Base-by-base conservation (phyloP, 768 basidiomycete genomes). In the Pisolithus microcarpus region DNA sequence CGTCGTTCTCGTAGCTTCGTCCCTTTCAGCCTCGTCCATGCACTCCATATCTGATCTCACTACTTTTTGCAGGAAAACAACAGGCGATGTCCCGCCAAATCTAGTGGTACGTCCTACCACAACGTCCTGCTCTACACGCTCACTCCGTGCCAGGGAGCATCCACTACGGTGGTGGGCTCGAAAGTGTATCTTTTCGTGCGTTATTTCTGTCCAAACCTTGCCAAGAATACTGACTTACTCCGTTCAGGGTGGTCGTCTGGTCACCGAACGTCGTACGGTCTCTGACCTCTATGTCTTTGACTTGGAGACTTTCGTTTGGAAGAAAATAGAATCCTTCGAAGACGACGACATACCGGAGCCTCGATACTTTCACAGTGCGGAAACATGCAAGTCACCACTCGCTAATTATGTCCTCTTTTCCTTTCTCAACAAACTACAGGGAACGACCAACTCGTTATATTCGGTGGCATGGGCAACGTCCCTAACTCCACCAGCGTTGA, bases 311-410 rank as follows among this genome's bases (percentile, higher is more conserved):
- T 85, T 87, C 61, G 69, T 73, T 10, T 99, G 96, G 96, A 78
- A 85, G 58, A 82, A 75, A 62, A 63, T 93, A 8, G 67, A 70
- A 1, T 73, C 79, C 16, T 73, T 72, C 48, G 71, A 76, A 1
- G 85, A 84, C 50, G 86, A 88, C 58, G 77, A 83, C 45, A 71
- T 84, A 9, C 93, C 95, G 0, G 75, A 80, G 43, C 79, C 92
- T 23, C 82, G 96, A 38, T 99, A 99, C 66, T 99, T 99, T 64
- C 96, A 99, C 69, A 91, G 87, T 54, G 80, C 90, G 11, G 92
- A 96, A 69, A 70, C 83, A 51, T 95, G 88, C 84, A 65, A 60
- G 80, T 54, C 48, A 11, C 34, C 11, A 34, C 9, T 7, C 9
- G 16, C 26, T 19, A 21, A 18, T 39, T 30, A 30, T 49, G 10